Base-by-base conservation (phyloP, 345 rosid genomes). In the Camelina neglecta region DNA sequence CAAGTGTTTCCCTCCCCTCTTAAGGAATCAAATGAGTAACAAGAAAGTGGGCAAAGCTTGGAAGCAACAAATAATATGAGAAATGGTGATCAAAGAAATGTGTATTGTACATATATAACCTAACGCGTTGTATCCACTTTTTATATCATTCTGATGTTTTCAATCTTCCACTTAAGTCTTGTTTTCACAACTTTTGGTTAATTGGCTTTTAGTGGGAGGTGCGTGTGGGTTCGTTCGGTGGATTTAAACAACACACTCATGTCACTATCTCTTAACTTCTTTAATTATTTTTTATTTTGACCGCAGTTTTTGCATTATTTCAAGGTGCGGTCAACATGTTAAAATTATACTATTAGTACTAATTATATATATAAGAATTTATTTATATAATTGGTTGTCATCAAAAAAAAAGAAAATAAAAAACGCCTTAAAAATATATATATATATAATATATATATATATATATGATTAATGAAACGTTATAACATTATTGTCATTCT, bases 111-210 rank as follows among this genome's bases (percentile, higher is more conserved):
- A 55, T 21, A 35, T 21, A 21, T 21, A 44, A 65, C 50, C 24
- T 57, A 65, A 67, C 78, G 65, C 54, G 77, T 74, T 74, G 72
- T 18, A 23, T 56, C 57, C 71, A 73, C 77, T 65, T 61, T 63
- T 29, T 41, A 65, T 64, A 64, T 61, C 9, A 20, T 65, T 36
- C 38, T 49, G 7, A 20, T 24, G 45, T 60, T 57, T 71, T 49
- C 24, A 49, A 7, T 31, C 31, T 61, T 51, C 69, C 56, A 54
- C 71, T 54, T 41, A 41, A 63, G 76, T 42, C 23, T 38, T 61
- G 31, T 72, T 61, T 72, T 18, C 42, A 54, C 54, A 72, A 24
- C 51, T 73, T 73, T 56, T 42, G 41, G 58, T 33, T 56, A n/a
- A 35, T 65, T 57, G 60, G 66, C 51, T 66, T 74, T 49, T 74